Percentiles rank a stretch among this genome's conserved stretches.
Evolutionary conservation across 2,329 filamentous ascomycete species (phyloP).

Genomic region (Immersiporthe knoxdaviesiana): DNA sequence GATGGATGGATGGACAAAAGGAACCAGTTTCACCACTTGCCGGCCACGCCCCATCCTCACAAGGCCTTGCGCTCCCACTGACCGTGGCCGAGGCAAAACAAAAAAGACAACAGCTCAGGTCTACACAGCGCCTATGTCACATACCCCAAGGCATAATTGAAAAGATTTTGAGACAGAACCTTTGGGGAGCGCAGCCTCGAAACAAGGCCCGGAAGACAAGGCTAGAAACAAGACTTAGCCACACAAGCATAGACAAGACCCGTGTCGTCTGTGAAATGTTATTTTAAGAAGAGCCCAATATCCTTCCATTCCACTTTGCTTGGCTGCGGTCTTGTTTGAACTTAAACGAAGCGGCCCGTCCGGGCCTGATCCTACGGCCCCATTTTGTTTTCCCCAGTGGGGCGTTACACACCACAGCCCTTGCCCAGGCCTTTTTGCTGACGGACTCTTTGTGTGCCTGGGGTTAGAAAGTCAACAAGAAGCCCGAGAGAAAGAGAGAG

Average conservation of each 20-base stretch:
- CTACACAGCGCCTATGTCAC: not conserved
- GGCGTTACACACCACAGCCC: not conserved
- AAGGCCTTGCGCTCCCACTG: not conserved
- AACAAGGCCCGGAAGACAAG: not conserved
- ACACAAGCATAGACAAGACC: not conserved
- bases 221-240: not conserved
- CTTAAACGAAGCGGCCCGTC: not conserved
- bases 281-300: not conserved
- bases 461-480: not conserved
- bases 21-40: not conserved
- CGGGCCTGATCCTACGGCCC: constrained; percentile 3
- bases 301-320: not conserved
- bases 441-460: too few species aligned
- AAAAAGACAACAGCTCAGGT: not conserved
- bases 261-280: not conserved
- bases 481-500: too few species aligned
- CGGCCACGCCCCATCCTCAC: not conserved
- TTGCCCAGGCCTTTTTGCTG: not conserved
- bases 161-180: not conserved
- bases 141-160: not conserved
- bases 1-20: not conserved
- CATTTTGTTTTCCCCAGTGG: not conserved
- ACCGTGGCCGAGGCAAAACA: not conserved
- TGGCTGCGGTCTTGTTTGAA: not conserved
- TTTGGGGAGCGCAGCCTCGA: not conserved